Evolutionary conservation across 371 early-diverging fungal genomes (phyloP), one percentile per base, ranked within the genome.

Genomic region (Mortierella sp.): DNA sequence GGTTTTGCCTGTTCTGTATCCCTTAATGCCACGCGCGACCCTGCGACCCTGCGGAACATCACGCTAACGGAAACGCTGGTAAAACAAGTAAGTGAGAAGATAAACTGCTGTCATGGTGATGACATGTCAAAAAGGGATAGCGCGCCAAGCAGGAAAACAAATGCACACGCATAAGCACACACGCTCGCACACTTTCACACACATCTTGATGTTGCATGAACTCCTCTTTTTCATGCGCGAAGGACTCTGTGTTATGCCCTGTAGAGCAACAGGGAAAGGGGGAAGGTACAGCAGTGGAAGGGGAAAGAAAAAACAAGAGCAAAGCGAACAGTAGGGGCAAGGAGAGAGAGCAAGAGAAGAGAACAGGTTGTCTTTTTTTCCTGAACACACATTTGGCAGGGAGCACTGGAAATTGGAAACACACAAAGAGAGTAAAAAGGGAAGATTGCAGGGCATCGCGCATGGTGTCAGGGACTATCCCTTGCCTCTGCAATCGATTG

Each of bases 21-120:
- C 50, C 62, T 37, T 30, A 28, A 56, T 27, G 64, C 64, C 64
- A 64, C 56, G 64, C 56, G 64, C 56, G n/a, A n/a, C n/a, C n/a
- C n/a, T n/a, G n/a, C 21, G 30, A 41, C 34, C 41, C 64, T 64
- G 64, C 56, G 64, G 56, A 64, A 64, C 64, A 50, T 28, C 19
- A 49, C 24, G 23, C 28, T 48, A 52, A 52, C 47, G 48, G 62
- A 39, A 46, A 50, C n/a, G 44, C 21, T 26, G 50, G 56, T 30
- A 56, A 32, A 50, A 48, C 23, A 28, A 2, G 28, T 17, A 12
- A 26, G 37, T 14, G 23, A 30, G 52, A 34, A 34, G 51, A 32
- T 23, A 34, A 11, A 21, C 34, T 44, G 30, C 28, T 15, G 26
- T 24, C 28, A 24, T 17, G 9, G 1, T 39, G 53, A 15, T 21